Conservation (phyloP, 73 alveolate genomes). For the Tetrahymena elliotti region DNA sequence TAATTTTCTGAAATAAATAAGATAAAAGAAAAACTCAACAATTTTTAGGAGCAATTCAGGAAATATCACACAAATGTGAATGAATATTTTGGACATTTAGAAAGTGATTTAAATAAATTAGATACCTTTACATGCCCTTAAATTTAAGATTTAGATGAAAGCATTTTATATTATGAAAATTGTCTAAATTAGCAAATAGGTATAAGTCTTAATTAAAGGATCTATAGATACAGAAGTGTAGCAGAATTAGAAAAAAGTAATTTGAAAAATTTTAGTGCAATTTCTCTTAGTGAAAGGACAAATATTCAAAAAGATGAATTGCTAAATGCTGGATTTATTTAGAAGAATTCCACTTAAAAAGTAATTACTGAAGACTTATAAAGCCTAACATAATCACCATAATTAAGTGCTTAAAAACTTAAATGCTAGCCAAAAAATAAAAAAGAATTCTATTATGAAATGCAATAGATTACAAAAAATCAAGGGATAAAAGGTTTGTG, state of each 20-base stretch:
- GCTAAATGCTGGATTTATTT: neutral
- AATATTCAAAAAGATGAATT: neutral
- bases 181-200: neutral
- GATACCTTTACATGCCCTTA: neutral
- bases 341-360: neutral
- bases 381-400: neutral
- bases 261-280: neutral
- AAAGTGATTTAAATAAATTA: neutral
- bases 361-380: neutral
- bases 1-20: neutral
- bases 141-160: neutral
- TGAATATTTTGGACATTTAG: neutral
- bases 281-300: neutral
- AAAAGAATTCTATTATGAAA: neutral
- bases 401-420: neutral
- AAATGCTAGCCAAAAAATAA: neutral
- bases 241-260: neutral
- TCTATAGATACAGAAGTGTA: too few relatives aligned
- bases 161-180: neutral
- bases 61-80: neutral
- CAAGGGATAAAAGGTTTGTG: neutral
- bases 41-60: neutral
- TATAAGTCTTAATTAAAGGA: neutral
- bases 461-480: neutral
- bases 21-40: neutral